Conservation (phyloP, 352 stramenopile genomes). For the Blastocystis sp. region DNA sequence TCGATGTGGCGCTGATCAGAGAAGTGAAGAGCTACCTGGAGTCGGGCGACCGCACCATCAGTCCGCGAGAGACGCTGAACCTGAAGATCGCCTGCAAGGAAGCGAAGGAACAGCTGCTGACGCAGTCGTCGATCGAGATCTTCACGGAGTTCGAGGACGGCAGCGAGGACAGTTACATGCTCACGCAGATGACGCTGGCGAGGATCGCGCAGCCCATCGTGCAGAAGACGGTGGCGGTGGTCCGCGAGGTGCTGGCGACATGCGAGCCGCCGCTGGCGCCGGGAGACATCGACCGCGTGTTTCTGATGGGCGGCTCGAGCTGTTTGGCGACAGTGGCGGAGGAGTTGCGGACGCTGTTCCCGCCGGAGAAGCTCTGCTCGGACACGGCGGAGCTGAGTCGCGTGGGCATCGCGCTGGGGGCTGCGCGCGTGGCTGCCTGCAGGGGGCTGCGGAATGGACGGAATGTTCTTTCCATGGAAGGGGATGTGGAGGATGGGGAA, state of each 20-base stretch:
- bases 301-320: conserved; percentile 39
- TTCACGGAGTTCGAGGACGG: not conserved
- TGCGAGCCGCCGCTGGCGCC: not conserved
- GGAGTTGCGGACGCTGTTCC: not conserved
- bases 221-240: not conserved
- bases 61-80: not conserved
- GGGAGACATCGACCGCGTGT: conserved; percentile 13
- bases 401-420: not conserved
- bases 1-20: not conserved
- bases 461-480: not conserved
- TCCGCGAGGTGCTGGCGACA: not conserved
- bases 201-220: not conserved
- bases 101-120: not conserved
- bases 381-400: not conserved
- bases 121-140: not conserved
- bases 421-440: not conserved
- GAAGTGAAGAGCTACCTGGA: not conserved
- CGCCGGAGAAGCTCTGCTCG: not conserved
- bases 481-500: not conserved
- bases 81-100: conserved; percentile 8
- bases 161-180: not conserved
- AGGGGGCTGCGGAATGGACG: not conserved
- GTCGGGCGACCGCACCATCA: not conserved
- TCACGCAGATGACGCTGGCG: not conserved
- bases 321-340: not conserved